Conservation (phyloP, 441 rosid genomes). For the Geranium incanum region DNA sequence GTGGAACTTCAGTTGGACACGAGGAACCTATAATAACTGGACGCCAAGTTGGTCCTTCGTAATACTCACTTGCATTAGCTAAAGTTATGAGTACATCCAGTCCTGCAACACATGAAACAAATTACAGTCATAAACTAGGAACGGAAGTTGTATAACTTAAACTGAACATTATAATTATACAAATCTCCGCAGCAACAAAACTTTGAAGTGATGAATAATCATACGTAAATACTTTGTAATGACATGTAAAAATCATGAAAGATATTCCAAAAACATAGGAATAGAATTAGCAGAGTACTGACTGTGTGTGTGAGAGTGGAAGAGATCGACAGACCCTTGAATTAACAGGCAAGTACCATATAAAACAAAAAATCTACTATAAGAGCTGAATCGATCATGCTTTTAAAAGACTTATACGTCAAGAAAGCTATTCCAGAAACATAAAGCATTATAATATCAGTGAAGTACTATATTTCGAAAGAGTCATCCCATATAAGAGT, state of each 20-base stretch:
- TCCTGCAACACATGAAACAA: conserved; percentile 43
- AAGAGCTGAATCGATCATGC: not conserved
- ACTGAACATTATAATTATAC: not conserved
- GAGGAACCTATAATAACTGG: conserved; percentile 49
- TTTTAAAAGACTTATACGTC: not conserved
- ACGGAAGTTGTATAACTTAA: not conserved
- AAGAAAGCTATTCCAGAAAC: conserved; percentile 2
- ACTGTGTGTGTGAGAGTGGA: not conserved
- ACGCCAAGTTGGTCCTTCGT: conserved; percentile 74
- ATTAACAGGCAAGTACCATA: not conserved
- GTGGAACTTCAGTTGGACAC: conserved; percentile 44
- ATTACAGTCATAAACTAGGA: conserved; percentile 16
- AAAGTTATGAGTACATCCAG: conserved; percentile 88
- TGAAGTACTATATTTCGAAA: not conserved
- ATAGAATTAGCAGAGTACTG: not conserved
- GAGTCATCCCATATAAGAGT: conserved; percentile 1
- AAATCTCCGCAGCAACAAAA: not conserved
- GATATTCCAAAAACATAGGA: not conserved
- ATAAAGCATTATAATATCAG: not conserved
- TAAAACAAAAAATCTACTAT: not conserved
- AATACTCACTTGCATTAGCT: conserved; percentile 78
- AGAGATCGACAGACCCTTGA: not conserved
- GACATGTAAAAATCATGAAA: not conserved
- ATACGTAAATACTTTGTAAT: not conserved
- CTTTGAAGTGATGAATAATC: not conserved